Conservation (phyloP, 345 rosid genomes). For the Dipteronia sinensis region DNA sequence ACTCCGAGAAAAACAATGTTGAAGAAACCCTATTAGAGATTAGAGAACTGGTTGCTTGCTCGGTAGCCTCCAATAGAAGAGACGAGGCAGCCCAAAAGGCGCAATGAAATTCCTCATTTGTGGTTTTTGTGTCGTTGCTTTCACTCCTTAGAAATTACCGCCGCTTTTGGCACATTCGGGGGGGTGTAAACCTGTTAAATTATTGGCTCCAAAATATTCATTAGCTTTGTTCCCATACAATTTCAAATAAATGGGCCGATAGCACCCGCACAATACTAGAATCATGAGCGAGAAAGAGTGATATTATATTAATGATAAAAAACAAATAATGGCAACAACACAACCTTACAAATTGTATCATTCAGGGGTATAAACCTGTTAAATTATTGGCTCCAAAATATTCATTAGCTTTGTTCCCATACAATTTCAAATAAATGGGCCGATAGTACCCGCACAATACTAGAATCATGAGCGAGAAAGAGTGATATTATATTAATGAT, state of each 20-base stretch:
- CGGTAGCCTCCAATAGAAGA: conserved; percentile 21
- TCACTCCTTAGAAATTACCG: conserved; percentile 28
- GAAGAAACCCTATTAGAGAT: neutral
- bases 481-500: neutral
- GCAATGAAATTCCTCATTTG: neutral
- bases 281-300: neutral
- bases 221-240: conserved; percentile 13
- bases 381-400: neutral
- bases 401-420: conserved; percentile 11
- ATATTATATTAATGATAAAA: neutral
- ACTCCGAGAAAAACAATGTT: neutral
- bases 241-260: conserved; percentile 4
- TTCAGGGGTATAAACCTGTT: neutral
- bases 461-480: neutral
- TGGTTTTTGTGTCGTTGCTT: conserved; percentile 27
- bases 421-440: conserved; percentile 9
- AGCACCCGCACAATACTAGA: neutral
- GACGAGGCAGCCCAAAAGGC: conserved; percentile 19
- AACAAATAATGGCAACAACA: neutral
- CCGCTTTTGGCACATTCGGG: conserved; percentile 3
- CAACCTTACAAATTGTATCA: too few relatives aligned
- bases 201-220: neutral
- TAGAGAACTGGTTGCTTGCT: neutral
- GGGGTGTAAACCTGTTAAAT: neutral
- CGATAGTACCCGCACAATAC: neutral